Evolutionary conservation across 352 stramenopile species (phyloP).

Genomic region (Globisporangium nagaii): DNA sequence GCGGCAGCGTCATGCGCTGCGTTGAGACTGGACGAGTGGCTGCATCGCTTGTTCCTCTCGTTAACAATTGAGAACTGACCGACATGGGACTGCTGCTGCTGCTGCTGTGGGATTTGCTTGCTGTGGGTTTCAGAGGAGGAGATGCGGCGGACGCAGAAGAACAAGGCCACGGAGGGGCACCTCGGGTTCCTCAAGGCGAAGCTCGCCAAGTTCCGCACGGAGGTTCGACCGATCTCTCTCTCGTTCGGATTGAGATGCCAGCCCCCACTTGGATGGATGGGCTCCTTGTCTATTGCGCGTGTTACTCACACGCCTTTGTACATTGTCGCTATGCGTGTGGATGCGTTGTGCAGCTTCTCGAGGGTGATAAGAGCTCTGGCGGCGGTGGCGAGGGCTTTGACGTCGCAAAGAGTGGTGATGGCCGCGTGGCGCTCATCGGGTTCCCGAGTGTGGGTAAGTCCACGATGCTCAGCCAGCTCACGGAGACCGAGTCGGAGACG

Average conservation of each 20-base stretch:
- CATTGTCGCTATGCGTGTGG: neutral
- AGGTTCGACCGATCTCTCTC: slow-evolving; percentile 67
- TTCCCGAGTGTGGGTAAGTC: slow-evolving; percentile 90
- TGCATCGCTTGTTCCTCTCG: neutral
- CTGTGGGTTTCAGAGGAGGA: slow-evolving; percentile 82
- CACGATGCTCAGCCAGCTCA: slow-evolving; percentile 90
- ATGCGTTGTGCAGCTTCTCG: slow-evolving; percentile 46
- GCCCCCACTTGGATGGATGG: neutral
- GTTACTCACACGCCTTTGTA: neutral
- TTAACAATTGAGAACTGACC: neutral
- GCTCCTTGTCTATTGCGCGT: too few species aligned
- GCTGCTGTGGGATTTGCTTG: neutral
- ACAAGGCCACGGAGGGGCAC: slow-evolving; percentile 93
- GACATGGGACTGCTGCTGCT: neutral
- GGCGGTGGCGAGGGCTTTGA: slow-evolving; percentile 90
- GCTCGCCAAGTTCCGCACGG: slow-evolving; percentile 97
- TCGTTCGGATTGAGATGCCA: too few species aligned
- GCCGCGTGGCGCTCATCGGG: slow-evolving; percentile 96
- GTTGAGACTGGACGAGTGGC: too few species aligned
- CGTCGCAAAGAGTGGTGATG: slow-evolving; percentile 93
- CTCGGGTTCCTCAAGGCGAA: slow-evolving; percentile 97
- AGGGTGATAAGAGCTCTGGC: slow-evolving; percentile 72
- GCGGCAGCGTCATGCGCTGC: too few species aligned
- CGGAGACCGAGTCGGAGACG: slow-evolving; percentile 95
- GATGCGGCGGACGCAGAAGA: slow-evolving; percentile 98